Base-by-base conservation (phyloP, 495 filamentous ascomycete species). In the Cladorrhinum samala region DNA sequence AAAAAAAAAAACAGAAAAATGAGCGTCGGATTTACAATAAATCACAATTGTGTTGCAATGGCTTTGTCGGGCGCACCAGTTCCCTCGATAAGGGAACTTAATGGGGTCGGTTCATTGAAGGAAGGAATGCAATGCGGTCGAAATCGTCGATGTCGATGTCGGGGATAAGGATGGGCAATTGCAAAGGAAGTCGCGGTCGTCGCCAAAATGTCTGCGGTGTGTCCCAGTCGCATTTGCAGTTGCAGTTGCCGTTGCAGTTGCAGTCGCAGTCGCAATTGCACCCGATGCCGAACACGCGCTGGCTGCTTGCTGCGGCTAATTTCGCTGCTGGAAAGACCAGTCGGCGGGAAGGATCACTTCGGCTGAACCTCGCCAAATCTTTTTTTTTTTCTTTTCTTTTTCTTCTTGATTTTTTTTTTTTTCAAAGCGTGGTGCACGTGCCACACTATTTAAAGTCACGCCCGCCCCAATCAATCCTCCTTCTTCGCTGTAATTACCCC, bases 61-160 rank as follows among this genome's bases (percentile, higher is more conserved):
- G 11, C 24, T 19, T 6, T 18, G 23, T 30, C 23, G 17, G 25
- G 18, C 13, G 16, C 16, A 45, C 30, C 13, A 18, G 50, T 55
- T 54, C 58, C 57, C 57, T 56, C 27, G 45, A 40, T 17, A 45
- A 33, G 58, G 62, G 56, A 54, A 46, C 19, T 60, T 63, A 60
- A 46, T 54, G 54, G 41, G 51, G 60, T 57, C 57, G 60, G 56
- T 52, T 63, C 65, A 68, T 68, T 23, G 24, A 67, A 60, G 53
- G 58, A 68, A 46, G 18, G 59, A 61, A 56, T 61, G 51, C 23
- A 33, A 11, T 33, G n/a, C 14, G 23, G 21, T 47, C 27, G 27
- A 5, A 11, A 11, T 33, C 11, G 27, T 33, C 27, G 27, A 33
- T 25, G 45, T 58, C 27, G 46, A 9, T 7, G 7, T 19, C 18